phyloP scores from a whole-genome alignment of 192 early-diverging fungal genomes.

The Backusella australiensis region DNA sequence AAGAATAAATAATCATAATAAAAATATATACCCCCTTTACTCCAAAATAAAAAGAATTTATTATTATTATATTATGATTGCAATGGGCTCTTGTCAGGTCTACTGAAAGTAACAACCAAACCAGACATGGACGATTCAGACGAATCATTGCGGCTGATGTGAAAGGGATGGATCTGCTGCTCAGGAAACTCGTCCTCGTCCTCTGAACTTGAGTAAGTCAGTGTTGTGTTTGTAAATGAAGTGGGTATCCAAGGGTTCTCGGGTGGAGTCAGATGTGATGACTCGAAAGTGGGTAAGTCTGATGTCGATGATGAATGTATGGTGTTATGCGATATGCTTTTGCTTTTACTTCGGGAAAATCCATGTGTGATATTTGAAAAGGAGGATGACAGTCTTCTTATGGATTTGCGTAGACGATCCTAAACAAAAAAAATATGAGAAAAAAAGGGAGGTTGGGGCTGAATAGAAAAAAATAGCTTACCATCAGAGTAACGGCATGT shows the following conservation, averaged over 20 bases:
- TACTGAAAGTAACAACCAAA: constrained; percentile 1
- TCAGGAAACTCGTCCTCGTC: background rate
- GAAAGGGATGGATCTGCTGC: background rate
- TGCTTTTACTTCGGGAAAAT: background rate
- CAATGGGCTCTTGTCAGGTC: background rate
- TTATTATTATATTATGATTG: background rate
- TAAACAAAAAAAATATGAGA: background rate
- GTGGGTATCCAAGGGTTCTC: constrained; percentile 7
- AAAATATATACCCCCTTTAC: background rate
- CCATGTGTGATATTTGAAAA: background rate
- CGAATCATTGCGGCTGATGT: background rate
- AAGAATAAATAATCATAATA: background rate
- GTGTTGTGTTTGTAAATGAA: background rate
- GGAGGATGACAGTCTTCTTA: background rate
- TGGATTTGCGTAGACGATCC: background rate
- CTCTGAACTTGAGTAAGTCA: background rate
- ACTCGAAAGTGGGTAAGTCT: background rate
- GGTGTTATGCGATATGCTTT: background rate
- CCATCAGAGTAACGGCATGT: constrained; percentile 64
- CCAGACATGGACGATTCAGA: constrained; percentile 1
- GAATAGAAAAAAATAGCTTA: constrained; percentile 23
- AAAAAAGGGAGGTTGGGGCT: background rate
- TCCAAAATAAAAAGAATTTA: background rate
- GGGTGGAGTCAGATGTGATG: background rate
- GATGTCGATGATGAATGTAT: constrained; percentile 6